Evolutionary conservation across 139 green algal species (phyloP), one percentile per base, ranked within the genome.

Genomic region (Haematococcus lacustris): DNA sequence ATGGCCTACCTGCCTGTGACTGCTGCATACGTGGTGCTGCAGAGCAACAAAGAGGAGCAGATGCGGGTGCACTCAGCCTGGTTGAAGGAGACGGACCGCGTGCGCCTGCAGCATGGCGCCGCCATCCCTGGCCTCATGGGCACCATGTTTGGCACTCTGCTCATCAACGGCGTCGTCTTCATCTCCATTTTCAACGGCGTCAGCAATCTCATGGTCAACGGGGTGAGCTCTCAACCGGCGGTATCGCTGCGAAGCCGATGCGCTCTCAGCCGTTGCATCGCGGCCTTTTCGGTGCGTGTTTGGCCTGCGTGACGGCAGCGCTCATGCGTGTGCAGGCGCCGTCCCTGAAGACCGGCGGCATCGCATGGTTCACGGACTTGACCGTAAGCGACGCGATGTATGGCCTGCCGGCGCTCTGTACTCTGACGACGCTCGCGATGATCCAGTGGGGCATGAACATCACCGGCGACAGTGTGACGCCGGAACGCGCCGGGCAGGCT

Each of bases 321-420:
- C 57, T 37, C 57, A n/a, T 33, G 30, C 30, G 9, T 33, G 23
- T 68, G 71, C 76, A 91, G 86, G 78, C 95, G 17, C 90, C 90
- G 1, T 92, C 87, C 0, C 73, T 95, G 40, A 83, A 80, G 13
- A 53, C 78, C 25, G 92, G 90, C 33, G 92, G 92, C 51, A 51
- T 75, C 9, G 38, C 89, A 1, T 97, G 89, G 93, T 97, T 96
- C 80, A 78, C 64, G 0, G 85, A 98, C 85, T 85, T 98, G 4
- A 93, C 93, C 0, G 32, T 85, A 25, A 62, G 88, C 13, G 93
- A 98, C 81, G 82, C 92, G 0, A 86, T 75, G 39, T 96, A 89
- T 39, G 73, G 76, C 38, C 74, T 98, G 51, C 93, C 93, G 23
- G 69, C 93, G 21, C 66, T 93, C n/a, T 86, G 86, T n/a, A 76